Evolutionary conservation across 2,329 filamentous ascomycete species (phyloP).

Genomic region (Aschersonia sp.): DNA sequence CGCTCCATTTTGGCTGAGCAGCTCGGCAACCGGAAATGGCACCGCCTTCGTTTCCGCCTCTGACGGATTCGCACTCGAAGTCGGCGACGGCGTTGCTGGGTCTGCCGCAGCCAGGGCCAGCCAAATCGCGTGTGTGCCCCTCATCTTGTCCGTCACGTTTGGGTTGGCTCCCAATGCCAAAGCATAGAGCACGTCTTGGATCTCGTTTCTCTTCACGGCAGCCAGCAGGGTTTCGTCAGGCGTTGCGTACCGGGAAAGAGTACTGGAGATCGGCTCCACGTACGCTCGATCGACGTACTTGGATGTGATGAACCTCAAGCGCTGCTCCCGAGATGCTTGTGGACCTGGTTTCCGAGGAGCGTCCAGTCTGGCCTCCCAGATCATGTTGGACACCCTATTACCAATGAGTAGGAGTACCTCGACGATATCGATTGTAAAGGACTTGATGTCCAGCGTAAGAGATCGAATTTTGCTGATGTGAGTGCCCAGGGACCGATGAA

Average conservation of each 20-base stretch:
- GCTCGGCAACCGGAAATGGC: slow-evolving; percentile 78
- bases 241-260: slow-evolving; percentile 60
- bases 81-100: slow-evolving; percentile 58
- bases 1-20: slow-evolving; percentile 86
- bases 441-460: slow-evolving; percentile 86
- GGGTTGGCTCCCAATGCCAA: slow-evolving; percentile 77
- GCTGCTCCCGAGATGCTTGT: slow-evolving; percentile 73
- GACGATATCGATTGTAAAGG: slow-evolving; percentile 93
- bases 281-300: slow-evolving; percentile 84
- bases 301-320: slow-evolving; percentile 84
- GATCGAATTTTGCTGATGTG: slow-evolving; percentile 97
- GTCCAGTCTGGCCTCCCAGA: slow-evolving; percentile 85
- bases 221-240: slow-evolving; percentile 82
- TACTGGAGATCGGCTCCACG: slow-evolving; percentile 63
- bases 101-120: slow-evolving; percentile 86
- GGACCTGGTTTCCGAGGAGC: slow-evolving; percentile 56
- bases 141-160: slow-evolving; percentile 72
- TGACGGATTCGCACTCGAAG: slow-evolving; percentile 25
- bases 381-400: slow-evolving; percentile 88
- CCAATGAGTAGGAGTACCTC: slow-evolving; percentile 84
- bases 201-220: slow-evolving; percentile 91
- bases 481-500: slow-evolving; percentile 88
- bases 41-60: slow-evolving; percentile 36
- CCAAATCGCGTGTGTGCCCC: slow-evolving; percentile 80
- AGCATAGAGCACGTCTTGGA: slow-evolving; percentile 83